Conservation (phyloP, 257 asterid species). For the Solanum piurae region DNA sequence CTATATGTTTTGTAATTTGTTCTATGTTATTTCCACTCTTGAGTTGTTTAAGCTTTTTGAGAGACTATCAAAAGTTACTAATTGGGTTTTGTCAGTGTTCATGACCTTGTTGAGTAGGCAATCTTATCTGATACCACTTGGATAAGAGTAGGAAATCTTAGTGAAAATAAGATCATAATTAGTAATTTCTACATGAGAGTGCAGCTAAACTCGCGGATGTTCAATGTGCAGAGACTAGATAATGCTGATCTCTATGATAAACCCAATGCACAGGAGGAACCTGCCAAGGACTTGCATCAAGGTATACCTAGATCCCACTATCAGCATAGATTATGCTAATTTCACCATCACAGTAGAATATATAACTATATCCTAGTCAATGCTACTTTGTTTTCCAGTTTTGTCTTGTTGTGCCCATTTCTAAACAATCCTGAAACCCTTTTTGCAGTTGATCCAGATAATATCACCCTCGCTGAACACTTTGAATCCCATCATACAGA, state of each 20-base stretch:
- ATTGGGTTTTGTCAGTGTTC: neutral
- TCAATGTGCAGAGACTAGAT: slow-evolving; percentile 58
- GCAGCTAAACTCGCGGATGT: neutral
- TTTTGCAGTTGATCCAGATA: slow-evolving; percentile 36
- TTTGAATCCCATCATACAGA: slow-evolving; percentile 34
- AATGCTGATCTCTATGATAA: slow-evolving; percentile 38
- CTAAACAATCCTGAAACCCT: slow-evolving; percentile 1
- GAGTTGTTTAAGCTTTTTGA: neutral
- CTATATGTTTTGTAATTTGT: neutral
- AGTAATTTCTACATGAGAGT: neutral
- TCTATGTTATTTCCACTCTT: neutral
- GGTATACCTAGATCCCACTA: slow-evolving; percentile 32
- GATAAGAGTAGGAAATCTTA: neutral
- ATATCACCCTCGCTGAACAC: slow-evolving; percentile 59
- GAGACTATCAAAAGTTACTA: neutral
- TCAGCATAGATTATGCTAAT: neutral
- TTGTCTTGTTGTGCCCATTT: neutral
- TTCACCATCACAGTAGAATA: neutral
- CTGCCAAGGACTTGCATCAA: slow-evolving; percentile 54
- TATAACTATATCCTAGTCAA: neutral
- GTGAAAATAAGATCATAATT: neutral
- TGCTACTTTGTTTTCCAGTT: neutral
- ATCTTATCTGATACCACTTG: neutral
- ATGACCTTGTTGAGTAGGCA: neutral
- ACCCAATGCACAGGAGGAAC: slow-evolving; percentile 27